phyloP scores from a whole-genome alignment of 179 eudicot genomes.

The Silene vulgaris region DNA sequence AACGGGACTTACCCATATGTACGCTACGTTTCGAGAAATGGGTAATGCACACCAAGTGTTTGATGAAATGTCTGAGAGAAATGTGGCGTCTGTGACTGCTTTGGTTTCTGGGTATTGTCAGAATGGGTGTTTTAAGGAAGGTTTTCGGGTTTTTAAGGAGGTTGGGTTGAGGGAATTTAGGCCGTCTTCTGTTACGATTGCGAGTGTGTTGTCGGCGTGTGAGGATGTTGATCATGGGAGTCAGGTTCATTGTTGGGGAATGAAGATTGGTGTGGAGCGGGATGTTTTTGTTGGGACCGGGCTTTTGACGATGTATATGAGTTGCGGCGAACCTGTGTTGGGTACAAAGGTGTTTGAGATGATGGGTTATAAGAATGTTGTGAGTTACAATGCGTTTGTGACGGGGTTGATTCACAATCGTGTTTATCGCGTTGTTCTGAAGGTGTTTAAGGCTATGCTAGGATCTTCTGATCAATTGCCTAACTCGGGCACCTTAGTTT shows the following conservation, averaged over 20 bases:
- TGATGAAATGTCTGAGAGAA: slow-evolving; percentile 57
- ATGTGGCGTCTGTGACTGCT: slow-evolving; percentile 45
- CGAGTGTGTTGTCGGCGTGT: slow-evolving; percentile 57
- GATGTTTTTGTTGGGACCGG: slow-evolving; percentile 64
- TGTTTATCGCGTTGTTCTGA: slow-evolving; percentile 33
- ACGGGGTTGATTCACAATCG: slow-evolving; percentile 64
- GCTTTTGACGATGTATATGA: slow-evolving; percentile 58
- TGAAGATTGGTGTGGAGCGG: slow-evolving; percentile 64
- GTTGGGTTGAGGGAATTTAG: slow-evolving; percentile 36
- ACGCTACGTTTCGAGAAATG: slow-evolving; percentile 36
- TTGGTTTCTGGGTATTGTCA: slow-evolving; percentile 51
- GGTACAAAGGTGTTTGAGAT: slow-evolving; percentile 46
- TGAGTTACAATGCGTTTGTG: slow-evolving; percentile 64
- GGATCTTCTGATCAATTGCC: slow-evolving; percentile 34
- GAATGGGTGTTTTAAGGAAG: slow-evolving; percentile 46
- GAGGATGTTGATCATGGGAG: slow-evolving; percentile 38
- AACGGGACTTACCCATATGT: slow-evolving; percentile 57
- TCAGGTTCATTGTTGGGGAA: slow-evolving; percentile 65
- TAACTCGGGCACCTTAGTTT: slow-evolving; percentile 53
- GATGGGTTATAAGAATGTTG: slow-evolving; percentile 47
- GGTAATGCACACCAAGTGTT: slow-evolving; percentile 51
- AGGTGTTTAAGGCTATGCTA: slow-evolving; percentile 56
- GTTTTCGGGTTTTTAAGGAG: slow-evolving; percentile 38
- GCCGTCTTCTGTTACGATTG: slow-evolving; percentile 61
- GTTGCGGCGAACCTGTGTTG: slow-evolving; percentile 32